Conservation (phyloP, 1,284 basidiomycete genomes). For the Irpex sp. region DNA sequence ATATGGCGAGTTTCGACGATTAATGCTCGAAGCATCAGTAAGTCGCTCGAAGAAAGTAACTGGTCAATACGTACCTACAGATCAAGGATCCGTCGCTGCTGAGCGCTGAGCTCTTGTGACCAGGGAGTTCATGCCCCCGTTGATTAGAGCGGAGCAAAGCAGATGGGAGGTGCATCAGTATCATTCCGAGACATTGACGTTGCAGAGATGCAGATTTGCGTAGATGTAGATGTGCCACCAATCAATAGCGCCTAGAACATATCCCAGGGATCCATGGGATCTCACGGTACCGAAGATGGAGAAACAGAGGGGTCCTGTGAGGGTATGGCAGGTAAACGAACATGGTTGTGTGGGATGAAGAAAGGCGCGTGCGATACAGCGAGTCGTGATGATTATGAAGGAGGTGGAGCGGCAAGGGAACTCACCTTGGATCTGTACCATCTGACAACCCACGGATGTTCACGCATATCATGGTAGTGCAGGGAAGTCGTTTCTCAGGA, state of each 20-base stretch:
- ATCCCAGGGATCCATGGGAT: too few species aligned
- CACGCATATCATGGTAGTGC: slow-evolving; percentile 64
- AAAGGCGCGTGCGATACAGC: neutral
- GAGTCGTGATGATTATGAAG: neutral
- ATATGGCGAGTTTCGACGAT: neutral
- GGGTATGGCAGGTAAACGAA: neutral
- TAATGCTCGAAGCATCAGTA: too few species aligned
- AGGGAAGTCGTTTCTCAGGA: slow-evolving; percentile 76
- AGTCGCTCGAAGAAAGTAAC: neutral
- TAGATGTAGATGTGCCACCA: neutral
- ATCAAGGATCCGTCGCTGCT: neutral
- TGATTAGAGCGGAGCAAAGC: neutral
- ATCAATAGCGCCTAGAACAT: too few species aligned
- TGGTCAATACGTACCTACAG: neutral
- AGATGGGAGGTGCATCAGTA: neutral
- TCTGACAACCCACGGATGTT: slow-evolving; percentile 91
- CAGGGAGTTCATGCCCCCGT: neutral
- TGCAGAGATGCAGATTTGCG: neutral
- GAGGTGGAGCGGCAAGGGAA: neutral
- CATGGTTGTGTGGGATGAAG: neutral
- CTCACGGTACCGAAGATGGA: neutral
- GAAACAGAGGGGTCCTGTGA: neutral
- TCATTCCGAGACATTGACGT: neutral
- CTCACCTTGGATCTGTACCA: slow-evolving; percentile 33
- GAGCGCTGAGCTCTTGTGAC: neutral